A percentile compares a stretch with the other conserved stretches of the same genome.
Conservation (phyloP, 495 filamentous ascomycete species). For the Tuber microsphaerosporum region DNA sequence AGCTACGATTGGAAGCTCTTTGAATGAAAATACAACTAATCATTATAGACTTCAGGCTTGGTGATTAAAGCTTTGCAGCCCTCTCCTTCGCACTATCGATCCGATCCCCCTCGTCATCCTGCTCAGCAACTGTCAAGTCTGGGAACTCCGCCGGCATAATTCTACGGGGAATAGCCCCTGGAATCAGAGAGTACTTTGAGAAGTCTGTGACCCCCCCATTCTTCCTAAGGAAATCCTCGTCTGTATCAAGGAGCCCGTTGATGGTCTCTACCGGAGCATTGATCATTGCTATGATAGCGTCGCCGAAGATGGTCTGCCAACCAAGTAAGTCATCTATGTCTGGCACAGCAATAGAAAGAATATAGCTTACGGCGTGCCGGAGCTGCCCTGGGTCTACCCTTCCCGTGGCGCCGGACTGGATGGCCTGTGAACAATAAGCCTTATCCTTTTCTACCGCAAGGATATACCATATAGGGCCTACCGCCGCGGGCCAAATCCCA, state of each 20-base stretch:
- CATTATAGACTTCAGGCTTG: not conserved
- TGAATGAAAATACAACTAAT: not conserved
- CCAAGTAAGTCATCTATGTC: not conserved
- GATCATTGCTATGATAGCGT: conserved; percentile 71
- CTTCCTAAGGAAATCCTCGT: conserved; percentile 73
- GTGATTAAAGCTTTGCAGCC: conserved; percentile 13
- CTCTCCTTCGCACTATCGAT: conserved; percentile 53
- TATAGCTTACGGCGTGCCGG: conserved; percentile 12
- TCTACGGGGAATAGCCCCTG: conserved; percentile 57
- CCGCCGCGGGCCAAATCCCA: conserved; percentile 73
- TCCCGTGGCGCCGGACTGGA: conserved; percentile 19
- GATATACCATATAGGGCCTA: conserved; percentile 43
- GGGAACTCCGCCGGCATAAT: conserved; percentile 75
- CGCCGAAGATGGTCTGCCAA: conserved; percentile 59
- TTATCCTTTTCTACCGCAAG: not conserved
- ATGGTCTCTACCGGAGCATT: conserved; percentile 53
- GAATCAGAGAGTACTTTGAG: conserved; percentile 61
- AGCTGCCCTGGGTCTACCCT: conserved; percentile 6
- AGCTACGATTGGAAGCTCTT: not conserved
- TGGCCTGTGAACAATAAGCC: not conserved
- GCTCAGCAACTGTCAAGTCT: conserved; percentile 64
- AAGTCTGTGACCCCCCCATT: conserved; percentile 64
- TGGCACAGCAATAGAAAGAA: not conserved
- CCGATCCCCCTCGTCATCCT: conserved; percentile 70
- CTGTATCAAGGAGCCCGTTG: conserved; percentile 66